Percentiles rank a stretch among this genome's conserved stretches.
These are phyloP conservation scores for Scenedesmus sp. DNA, from an alignment of 163 green algal species.

Conservation along the genomic window DNA sequence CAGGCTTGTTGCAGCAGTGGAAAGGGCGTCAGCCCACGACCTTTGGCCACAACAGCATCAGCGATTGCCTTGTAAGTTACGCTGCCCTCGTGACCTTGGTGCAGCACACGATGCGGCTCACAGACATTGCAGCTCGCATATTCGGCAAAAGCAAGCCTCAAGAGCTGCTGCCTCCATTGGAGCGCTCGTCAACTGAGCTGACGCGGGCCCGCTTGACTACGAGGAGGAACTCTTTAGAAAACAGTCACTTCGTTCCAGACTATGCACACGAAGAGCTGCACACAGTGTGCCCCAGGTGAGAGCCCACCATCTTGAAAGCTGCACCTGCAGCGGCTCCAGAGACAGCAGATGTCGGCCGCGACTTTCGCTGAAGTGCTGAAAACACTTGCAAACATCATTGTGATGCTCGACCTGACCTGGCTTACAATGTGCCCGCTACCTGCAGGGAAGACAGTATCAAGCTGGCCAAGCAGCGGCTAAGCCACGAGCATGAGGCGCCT, in stretches of 20 bases:
- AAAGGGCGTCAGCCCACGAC: neutral
- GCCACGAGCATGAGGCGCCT: neutral
- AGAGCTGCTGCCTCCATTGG: neutral
- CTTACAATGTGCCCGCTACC: neutral
- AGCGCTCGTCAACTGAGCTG: conserved; percentile 2
- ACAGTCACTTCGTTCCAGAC: neutral
- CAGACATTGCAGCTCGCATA: conserved; percentile 27
- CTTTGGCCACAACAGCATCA: neutral
- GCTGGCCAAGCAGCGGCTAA: conserved; percentile 34
- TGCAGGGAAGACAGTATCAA: conserved; percentile 52
- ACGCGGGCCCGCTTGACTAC: neutral
- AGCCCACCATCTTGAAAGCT: neutral
- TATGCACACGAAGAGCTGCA: conserved; percentile 50
- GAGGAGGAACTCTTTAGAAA: conserved; percentile 33
- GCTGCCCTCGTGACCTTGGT: neutral
- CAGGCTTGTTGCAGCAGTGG: neutral
- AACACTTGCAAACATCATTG: neutral
- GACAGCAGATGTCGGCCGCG: neutral
- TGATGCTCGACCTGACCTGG: neutral
- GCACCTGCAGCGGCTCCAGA: neutral
- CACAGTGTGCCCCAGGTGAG: conserved; percentile 28
- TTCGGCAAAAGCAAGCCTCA: neutral
- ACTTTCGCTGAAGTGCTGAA: neutral
- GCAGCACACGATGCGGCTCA: neutral
- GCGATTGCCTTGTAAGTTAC: neutral